Evolutionary conservation across 371 early-diverging fungal genomes (phyloP).

Genomic region (Syncephalastrum contaminatum): DNA sequence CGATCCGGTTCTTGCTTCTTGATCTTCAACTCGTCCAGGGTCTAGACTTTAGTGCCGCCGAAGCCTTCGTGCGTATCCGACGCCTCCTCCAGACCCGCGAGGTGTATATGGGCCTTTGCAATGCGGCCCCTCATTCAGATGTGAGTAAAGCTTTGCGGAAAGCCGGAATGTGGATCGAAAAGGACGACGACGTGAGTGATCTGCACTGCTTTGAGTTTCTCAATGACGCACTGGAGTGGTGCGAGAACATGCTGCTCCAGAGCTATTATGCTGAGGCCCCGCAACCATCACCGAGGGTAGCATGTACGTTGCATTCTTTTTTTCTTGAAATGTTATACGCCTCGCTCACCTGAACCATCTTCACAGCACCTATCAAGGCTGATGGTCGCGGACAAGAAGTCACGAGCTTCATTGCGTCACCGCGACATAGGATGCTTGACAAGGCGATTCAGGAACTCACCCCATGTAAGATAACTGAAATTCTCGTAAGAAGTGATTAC

Average conservation of each 20-base stretch:
- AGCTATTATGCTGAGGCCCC: slow-evolving; percentile 59
- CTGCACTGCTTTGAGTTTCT: slow-evolving; percentile 76
- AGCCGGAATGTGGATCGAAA: slow-evolving; percentile 73
- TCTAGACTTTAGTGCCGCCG: slow-evolving; percentile 94
- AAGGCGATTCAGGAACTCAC: slow-evolving; percentile 38
- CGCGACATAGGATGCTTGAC: slow-evolving; percentile 35
- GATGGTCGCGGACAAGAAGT: background rate
- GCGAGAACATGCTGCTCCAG: slow-evolving; percentile 84
- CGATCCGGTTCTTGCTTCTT: slow-evolving; percentile 82
- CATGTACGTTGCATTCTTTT: slow-evolving; percentile 10
- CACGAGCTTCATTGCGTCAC: slow-evolving; percentile 24
- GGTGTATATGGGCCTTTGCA: slow-evolving; percentile 87
- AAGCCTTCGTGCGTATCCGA: slow-evolving; percentile 89
- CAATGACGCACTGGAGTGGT: slow-evolving; percentile 92
- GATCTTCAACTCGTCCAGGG: slow-evolving; percentile 89
- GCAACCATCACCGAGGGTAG: slow-evolving; percentile 14
- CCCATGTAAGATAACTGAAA: slow-evolving; percentile 37
- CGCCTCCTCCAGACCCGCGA: slow-evolving; percentile 67
- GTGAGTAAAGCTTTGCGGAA: slow-evolving; percentile 72
- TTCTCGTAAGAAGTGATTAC: too few relatives aligned
- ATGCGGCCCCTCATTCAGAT: slow-evolving; percentile 63
- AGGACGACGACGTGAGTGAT: slow-evolving; percentile 39
- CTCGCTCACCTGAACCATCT: background rate
- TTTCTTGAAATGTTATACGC: background rate
- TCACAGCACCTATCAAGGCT: slow-evolving; percentile 12